A percentile compares a stretch with the other conserved stretches of the same genome.
Evolutionary conservation across 1,284 basidiomycete species (phyloP).

Genomic region (Ustilago esculenta): DNA sequence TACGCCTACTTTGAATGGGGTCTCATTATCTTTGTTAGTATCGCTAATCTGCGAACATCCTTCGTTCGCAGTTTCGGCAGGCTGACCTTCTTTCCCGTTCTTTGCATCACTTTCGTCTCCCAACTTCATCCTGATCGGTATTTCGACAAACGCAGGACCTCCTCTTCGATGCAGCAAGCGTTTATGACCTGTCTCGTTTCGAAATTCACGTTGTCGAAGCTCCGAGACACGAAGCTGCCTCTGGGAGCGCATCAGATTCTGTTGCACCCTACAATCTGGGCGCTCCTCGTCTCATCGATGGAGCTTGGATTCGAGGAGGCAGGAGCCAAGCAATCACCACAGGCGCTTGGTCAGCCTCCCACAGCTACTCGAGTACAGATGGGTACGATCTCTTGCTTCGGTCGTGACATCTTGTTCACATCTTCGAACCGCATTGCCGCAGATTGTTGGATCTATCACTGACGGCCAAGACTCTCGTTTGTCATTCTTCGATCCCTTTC

Average conservation of each 20-base stretch:
- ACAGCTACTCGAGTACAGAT: constrained; percentile 12
- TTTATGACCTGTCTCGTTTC: constrained; percentile 55
- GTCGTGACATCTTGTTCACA: constrained; percentile 1
- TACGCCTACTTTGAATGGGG: constrained; percentile 65
- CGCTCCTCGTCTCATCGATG: constrained; percentile 26
- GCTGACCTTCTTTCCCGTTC: too few species aligned
- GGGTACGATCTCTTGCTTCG: constrained; percentile 45
- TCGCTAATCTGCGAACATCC: background rate
- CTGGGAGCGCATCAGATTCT: background rate
- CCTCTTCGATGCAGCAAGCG: constrained; percentile 58
- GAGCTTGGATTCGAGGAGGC: constrained; percentile 53
- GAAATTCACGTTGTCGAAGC: constrained; percentile 57
- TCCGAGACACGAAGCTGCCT: background rate
- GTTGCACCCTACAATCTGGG: constrained; percentile 3
- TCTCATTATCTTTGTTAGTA: constrained; percentile 58
- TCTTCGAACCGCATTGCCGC: too few species aligned
- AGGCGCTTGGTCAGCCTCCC: constrained; percentile 54
- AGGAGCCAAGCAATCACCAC: constrained; percentile 38
- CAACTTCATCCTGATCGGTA: too few species aligned
- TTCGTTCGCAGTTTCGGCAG: too few species aligned
- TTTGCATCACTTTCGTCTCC: too few species aligned
- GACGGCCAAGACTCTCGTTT: background rate
- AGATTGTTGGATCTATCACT: constrained; percentile 1
- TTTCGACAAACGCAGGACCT: constrained; percentile 52
- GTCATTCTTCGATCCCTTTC: background rate